These are phyloP conservation scores for Hypoxylon fuscum DNA, from an alignment of 495 filamentous ascomycete species.

Conservation along the genomic window DNA sequence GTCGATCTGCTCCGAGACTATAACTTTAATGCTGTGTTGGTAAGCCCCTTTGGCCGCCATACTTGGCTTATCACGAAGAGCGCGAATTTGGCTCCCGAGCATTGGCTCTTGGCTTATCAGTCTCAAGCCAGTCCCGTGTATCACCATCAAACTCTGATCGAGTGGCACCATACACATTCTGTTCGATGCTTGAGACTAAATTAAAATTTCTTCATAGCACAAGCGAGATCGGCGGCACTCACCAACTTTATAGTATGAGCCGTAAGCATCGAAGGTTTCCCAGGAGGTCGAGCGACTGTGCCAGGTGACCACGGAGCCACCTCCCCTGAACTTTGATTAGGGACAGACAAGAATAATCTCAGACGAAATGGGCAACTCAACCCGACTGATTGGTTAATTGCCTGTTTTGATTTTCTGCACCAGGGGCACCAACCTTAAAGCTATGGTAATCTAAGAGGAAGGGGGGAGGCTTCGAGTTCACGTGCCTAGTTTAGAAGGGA, in stretches of 20 bases:
- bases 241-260: too few species aligned
- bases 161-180: constrained; percentile 8
- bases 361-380: constrained; percentile 2
- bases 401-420: neutral
- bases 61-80: neutral
- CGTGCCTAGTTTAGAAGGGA: constrained; percentile 6
- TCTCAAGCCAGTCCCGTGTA: constrained; percentile 1
- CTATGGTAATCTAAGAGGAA: neutral
- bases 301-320: constrained; percentile 11
- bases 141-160: constrained; percentile 5
- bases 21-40: constrained; percentile 5
- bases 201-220: too few species aligned
- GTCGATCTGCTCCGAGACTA: neutral
- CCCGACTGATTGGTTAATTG: neutral
- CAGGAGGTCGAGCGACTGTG: constrained; percentile 7
- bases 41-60: neutral
- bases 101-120: too few species aligned
- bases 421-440: constrained; percentile 7
- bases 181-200: constrained; percentile 5
- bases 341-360: constrained; percentile 17
- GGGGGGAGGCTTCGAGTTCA: constrained; percentile 12
- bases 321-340: constrained; percentile 16
- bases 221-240: too few species aligned
- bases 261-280: constrained; percentile 9
- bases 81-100: too few species aligned